Percentiles rank a stretch among this genome's conserved stretches.
Conservation (phyloP, 108 stramenopile species). For the Conticribra weissflogii region DNA sequence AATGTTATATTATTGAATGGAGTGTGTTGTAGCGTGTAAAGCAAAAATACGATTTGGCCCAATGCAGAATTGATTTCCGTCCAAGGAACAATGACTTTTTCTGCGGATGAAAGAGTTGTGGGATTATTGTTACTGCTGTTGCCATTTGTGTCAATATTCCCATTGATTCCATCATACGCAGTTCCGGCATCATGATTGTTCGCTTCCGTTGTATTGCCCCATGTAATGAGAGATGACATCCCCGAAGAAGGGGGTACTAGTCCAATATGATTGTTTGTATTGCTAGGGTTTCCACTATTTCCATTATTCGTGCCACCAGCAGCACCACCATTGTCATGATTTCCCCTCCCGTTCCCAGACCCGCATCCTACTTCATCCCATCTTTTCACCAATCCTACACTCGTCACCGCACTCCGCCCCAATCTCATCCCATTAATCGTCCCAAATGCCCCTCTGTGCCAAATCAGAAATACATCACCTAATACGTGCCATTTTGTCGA, state of each 20-base stretch:
- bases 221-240: constrained; percentile 24
- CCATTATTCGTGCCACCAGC: no score
- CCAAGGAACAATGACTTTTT: constrained; percentile 63
- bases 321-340: no score
- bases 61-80: constrained; percentile 85
- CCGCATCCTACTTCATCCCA: no score
- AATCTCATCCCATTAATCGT: constrained; percentile 84
- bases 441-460: constrained; percentile 79
- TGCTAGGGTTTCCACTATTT: not conserved
- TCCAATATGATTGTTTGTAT: not conserved
- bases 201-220: constrained; percentile 16
- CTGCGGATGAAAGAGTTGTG: constrained; percentile 1
- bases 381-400: constrained; percentile 13
- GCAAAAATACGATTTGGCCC: constrained; percentile 74
- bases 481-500: constrained; percentile 66
- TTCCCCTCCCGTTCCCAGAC: no score
- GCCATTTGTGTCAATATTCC: not conserved
- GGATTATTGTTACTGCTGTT: constrained; percentile 4
- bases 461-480: constrained; percentile 83
- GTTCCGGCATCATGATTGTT: not conserved
- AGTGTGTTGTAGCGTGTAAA: constrained; percentile 59
- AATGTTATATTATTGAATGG: constrained; percentile 56
- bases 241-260: not conserved
- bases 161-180: not conserved
- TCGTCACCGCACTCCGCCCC: constrained; percentile 50